Evolutionary conservation across 768 basidiomycete genomes (phyloP).

Genomic region (Leccinellum luteum): DNA sequence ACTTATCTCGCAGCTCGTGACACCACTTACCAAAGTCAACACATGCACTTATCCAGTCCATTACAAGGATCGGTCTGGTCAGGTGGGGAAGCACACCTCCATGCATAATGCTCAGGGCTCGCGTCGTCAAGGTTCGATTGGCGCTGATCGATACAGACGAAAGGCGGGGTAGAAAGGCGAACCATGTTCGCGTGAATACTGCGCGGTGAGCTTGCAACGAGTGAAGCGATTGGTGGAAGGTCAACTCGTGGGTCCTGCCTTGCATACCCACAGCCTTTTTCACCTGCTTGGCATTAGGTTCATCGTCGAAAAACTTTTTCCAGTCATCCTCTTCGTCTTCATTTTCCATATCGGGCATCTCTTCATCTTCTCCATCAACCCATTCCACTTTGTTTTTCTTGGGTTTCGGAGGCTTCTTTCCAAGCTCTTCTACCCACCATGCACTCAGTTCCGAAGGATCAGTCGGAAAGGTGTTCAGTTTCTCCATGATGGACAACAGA

Average conservation of each 20-base stretch:
- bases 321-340: constrained; percentile 59
- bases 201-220: constrained; percentile 74
- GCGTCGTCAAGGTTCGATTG: constrained; percentile 42
- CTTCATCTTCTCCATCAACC: constrained; percentile 32
- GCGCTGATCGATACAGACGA: constrained; percentile 34
- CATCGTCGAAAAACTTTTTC: constrained; percentile 82
- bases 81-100: constrained; percentile 80
- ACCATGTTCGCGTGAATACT: constrained; percentile 81
- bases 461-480: constrained; percentile 71
- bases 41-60: constrained; percentile 88
- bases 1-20: not conserved
- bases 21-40: constrained; percentile 68
- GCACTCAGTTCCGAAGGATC: constrained; percentile 62
- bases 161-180: constrained; percentile 63
- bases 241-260: constrained; percentile 59
- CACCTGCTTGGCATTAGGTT: constrained; percentile 35
- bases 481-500: constrained; percentile 64
- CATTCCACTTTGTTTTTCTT: constrained; percentile 44
- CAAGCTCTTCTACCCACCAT: constrained; percentile 78
- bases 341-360: constrained; percentile 31
- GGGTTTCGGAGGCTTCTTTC: constrained; percentile 51
- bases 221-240: constrained; percentile 75
- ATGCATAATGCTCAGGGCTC: constrained; percentile 78
- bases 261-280: constrained; percentile 37
- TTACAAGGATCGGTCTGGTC: constrained; percentile 72